Base-by-base conservation (phyloP, 805 yeast species). In the Yarrowia hollandica region DNA sequence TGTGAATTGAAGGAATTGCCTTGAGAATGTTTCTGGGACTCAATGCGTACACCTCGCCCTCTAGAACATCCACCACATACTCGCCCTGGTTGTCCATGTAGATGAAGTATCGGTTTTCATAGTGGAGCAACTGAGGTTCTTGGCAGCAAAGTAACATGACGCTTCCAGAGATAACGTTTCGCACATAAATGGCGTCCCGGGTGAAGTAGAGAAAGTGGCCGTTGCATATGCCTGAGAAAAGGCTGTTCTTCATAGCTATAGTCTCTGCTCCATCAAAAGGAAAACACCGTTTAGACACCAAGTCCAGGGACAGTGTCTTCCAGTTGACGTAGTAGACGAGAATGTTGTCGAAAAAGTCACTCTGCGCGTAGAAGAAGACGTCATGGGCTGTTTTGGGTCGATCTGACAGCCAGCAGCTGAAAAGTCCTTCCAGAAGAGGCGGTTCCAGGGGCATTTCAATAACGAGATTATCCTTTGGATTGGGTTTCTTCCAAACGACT, bases 281-380 rank as follows among this genome's bases (percentile, higher is more conserved):
- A 12, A 7, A 26, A 22, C 48, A 16, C 22, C 23, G 33, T 12
- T 26, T 41, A 21, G 33, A 25, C 48, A 41, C 48, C 30, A 26
- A 33, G 4, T 18, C 19, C 3, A 44, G 52, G 9, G 16, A n/a
- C 19, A 19, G 6, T 2, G 19, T n/a, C 14, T 19, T 30, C 52
- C 52, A 44, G 52, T 44, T n/a, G 35, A 44, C 52, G 35, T 44
- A 44, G 19, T 19, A 44, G 35, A 41, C 48, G 22, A 26, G 48
- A 26, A 18, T 18, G 33, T 41, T 41, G 33, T 26, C 33, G 21
- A 39, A 39, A 11, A 23, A 23, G 9, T 39, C 31, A 16, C 48
- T 18, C 15, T 25, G 23, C 16, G 48, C 48, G 23, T 26, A 41
- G 16, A 41, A 26, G 11, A 44, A 28, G n/a, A 44, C 26, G 12